Evolutionary conservation across 1,284 basidiomycete species (phyloP).

Genomic region (Trichosporon sp.): DNA sequence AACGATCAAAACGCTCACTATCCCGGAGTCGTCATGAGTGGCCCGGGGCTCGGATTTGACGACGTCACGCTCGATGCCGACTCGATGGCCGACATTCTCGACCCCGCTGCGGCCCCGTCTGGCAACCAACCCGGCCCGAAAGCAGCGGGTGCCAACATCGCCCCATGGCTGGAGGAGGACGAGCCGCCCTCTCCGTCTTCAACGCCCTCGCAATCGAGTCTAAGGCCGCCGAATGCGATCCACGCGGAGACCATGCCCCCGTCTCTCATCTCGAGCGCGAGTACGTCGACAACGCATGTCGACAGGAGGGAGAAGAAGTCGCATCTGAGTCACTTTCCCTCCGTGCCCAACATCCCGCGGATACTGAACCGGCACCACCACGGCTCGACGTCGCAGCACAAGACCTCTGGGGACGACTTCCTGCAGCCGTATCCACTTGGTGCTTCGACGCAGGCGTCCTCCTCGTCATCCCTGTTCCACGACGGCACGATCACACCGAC

Average conservation of each 20-base stretch:
- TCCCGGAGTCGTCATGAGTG: constrained; percentile 43
- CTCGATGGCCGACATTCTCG: constrained; percentile 49
- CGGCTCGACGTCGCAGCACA: constrained; percentile 32
- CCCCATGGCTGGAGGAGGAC: constrained; percentile 53
- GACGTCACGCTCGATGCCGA: constrained; percentile 35
- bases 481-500: constrained; percentile 18
- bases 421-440: constrained; percentile 16
- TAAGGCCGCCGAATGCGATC: neutral
- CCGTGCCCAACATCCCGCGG: constrained; percentile 39
- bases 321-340: constrained; percentile 40
- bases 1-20: constrained; percentile 26
- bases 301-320: constrained; percentile 30
- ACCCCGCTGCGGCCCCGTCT: constrained; percentile 35
- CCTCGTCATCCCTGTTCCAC: neutral
- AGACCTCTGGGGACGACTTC: constrained; percentile 17
- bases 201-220: constrained; percentile 17
- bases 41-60: constrained; percentile 39
- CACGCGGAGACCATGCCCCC: constrained; percentile 19
- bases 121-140: constrained; percentile 19
- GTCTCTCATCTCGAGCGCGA: constrained; percentile 7
- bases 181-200: constrained; percentile 22
- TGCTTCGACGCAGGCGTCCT: neutral
- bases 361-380: constrained; percentile 27
- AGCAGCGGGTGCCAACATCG: constrained; percentile 45
- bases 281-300: constrained; percentile 10